These are phyloP conservation scores for Limonium bicolor DNA, from an alignment of 148 eudicot species.

Conservation along the genomic window DNA sequence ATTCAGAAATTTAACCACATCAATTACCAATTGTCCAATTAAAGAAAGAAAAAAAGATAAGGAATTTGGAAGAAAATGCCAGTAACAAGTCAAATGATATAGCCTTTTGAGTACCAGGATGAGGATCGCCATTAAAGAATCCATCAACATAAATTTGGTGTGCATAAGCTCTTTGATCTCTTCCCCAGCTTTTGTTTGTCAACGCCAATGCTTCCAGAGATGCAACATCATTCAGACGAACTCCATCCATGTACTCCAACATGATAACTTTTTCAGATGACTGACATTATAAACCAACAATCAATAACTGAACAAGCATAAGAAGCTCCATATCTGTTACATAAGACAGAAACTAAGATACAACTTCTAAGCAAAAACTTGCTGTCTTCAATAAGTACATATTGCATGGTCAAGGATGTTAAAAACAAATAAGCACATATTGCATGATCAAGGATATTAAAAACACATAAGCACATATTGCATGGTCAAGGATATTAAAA, in stretches of 20 bases:
- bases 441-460: no score
- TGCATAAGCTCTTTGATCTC: constrained; percentile 88
- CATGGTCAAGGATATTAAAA: no score
- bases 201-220: constrained; percentile 65
- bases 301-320: constrained; percentile 2
- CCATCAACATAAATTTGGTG: constrained; percentile 99
- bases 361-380: no score
- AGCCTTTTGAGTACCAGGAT: constrained; percentile 54
- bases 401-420: no score
- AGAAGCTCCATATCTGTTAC: no score
- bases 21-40: not conserved
- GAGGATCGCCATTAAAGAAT: constrained; percentile 97
- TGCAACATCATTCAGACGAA: constrained; percentile 76
- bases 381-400: no score
- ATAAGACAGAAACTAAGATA: not conserved
- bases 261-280: constrained; percentile 84
- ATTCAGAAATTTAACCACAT: not conserved
- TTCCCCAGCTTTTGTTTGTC: no score
- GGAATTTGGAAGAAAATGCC: not conserved
- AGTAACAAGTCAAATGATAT: no score
- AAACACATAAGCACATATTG: no score
- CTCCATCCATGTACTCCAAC: constrained; percentile 93
- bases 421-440: no score
- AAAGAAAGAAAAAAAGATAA: not conserved
- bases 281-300: constrained; percentile 24